Conservation (phyloP, 306 rosid species). For the Quercus engelmannii region DNA sequence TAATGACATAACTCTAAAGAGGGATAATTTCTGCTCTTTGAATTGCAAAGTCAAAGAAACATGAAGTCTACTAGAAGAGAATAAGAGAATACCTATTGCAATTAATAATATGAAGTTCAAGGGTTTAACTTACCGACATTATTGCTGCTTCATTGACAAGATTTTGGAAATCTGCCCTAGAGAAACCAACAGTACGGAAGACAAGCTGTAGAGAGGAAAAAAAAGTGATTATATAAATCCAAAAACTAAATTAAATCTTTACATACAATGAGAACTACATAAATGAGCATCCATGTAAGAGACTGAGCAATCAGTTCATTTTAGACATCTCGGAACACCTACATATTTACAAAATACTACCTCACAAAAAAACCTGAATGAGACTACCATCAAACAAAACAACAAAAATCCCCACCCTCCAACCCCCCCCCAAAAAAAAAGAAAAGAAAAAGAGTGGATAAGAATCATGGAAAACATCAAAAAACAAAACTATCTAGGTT, state of each 20-base stretch:
- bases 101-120: constrained; percentile 5
- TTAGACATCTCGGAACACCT: neutral
- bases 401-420: too few relatives aligned
- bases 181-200: constrained; percentile 93
- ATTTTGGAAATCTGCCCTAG: constrained; percentile 93
- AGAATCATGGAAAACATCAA: too few relatives aligned
- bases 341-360: too few relatives aligned
- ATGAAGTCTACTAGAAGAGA: neutral
- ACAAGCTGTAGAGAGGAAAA: constrained; percentile 67
- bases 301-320: neutral
- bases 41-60: too few relatives aligned
- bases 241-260: constrained; percentile 17
- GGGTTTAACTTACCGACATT: constrained; percentile 72
- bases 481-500: neutral
- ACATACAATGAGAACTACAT: neutral
- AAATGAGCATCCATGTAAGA: constrained; percentile 5
- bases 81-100: neutral
- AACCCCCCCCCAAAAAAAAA: too few relatives aligned
- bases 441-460: too few relatives aligned
- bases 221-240: constrained; percentile 19
- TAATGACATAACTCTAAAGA: too few relatives aligned
- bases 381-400: too few relatives aligned
- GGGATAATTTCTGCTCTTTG: too few relatives aligned
- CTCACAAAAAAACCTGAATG: too few relatives aligned
- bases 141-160: constrained; percentile 97